Evolutionary conservation across 2,329 filamentous ascomycete species (phyloP), one percentile per base, ranked within the genome.

Genomic region (Trichoderma guizhouense): DNA sequence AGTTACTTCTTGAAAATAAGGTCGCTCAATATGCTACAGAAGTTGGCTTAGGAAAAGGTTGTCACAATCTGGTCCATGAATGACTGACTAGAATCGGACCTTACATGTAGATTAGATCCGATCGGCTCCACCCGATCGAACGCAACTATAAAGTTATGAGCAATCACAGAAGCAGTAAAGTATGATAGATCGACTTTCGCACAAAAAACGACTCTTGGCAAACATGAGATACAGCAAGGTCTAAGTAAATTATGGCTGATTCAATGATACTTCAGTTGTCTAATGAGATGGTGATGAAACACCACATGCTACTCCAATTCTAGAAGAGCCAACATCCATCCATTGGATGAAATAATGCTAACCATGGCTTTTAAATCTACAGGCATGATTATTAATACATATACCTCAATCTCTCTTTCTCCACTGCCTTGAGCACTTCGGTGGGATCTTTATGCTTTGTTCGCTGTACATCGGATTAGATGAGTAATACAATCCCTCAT

Each of bases 101-200:
- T 21, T 24, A 24, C 47, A 53, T 24, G 47, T 24, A 53, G 21
- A 21, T 53, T 53, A 53, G 47, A 53, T 53, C 47, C 47, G 47
- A 53, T 53, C 47, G 47, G 47, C n/a, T 53, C n/a, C n/a, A 53
- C n/a, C 21, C 21, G 47, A 53, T 53, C 47, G 11, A 53, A 53
- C 7, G 9, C 47, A 53, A 53, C 21, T 14, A 12, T 53, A 24
- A 53, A 21, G 47, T 24, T 24, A 51, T 21, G 43, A 51, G n/a
- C 21, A 53, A 24, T 53, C 11, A 53, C 21, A 24, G 47, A 24
- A 24, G 21, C 6, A 53, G 47, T 24, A 24, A 53, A 53, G 47
- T 12, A 24, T 12, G 9, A 24, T 53, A 24, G 21, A 24, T 53
- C 21, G 11, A 24, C 9, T n/a, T 21, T 51, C 0, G 12, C n/a